These are phyloP conservation scores for Pythium brassicae DNA, from an alignment of 352 stramenopile species.

Conservation along the genomic window DNA sequence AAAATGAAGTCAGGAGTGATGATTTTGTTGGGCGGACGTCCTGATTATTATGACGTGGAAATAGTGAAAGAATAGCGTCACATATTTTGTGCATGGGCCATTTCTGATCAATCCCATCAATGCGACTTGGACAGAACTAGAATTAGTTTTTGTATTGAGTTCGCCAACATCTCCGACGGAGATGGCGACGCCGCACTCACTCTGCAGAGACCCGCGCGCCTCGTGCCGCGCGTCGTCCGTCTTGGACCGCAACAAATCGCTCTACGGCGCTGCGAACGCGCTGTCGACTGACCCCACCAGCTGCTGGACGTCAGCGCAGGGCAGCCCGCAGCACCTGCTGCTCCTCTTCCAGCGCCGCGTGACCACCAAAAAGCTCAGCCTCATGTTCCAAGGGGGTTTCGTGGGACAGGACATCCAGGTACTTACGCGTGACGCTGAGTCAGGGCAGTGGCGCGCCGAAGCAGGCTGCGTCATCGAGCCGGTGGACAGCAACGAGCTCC, in stretches of 20 bases:
- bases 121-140: too few relatives aligned
- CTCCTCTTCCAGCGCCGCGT: slow-evolving; percentile 60
- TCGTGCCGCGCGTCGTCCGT: slow-evolving; percentile 65
- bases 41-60: too few relatives aligned
- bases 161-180: too few relatives aligned
- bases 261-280: slow-evolving; percentile 59
- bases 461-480: slow-evolving; percentile 27
- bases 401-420: slow-evolving; percentile 57
- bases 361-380: slow-evolving; percentile 21
- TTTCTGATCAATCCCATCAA: too few relatives aligned
- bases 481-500: slow-evolving; percentile 51
- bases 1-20: too few relatives aligned
- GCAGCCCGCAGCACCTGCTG: slow-evolving; percentile 55
- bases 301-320: slow-evolving; percentile 74
- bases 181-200: slow-evolving; percentile 16
- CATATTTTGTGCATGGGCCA: too few relatives aligned
- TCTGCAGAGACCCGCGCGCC: slow-evolving; percentile 34
- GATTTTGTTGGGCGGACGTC: too few relatives aligned
- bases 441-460: slow-evolving; percentile 23
- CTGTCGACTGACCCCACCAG: slow-evolving; percentile 36
- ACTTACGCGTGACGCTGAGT: slow-evolving; percentile 15
- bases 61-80: too few relatives aligned
- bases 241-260: slow-evolving; percentile 57
- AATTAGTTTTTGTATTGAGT: too few relatives aligned
- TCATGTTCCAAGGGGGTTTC: slow-evolving; percentile 82